phyloP scores from a whole-genome alignment of 495 filamentous ascomycete species.

The Arthonia radiata region DNA sequence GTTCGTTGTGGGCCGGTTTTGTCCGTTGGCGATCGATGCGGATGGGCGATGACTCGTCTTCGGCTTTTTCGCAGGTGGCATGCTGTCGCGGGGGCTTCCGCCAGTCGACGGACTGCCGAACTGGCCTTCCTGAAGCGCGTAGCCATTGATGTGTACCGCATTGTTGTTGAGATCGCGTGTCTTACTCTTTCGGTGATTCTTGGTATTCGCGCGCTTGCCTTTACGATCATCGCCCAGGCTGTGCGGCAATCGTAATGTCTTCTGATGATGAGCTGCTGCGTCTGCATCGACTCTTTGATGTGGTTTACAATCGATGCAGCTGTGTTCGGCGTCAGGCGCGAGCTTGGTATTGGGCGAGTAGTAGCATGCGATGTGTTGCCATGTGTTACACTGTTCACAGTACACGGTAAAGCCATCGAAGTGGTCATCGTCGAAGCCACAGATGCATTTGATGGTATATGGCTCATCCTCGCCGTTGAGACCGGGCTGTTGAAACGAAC shows the following conservation, averaged over 20 bases:
- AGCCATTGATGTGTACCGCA: conserved; percentile 15
- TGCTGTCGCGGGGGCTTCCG: conserved; percentile 32
- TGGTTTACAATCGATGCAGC: conserved; percentile 67
- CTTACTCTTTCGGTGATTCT: conserved; percentile 26
- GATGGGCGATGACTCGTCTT: conserved; percentile 53
- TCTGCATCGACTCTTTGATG: conserved; percentile 42
- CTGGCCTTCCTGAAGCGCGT: conserved; percentile 13
- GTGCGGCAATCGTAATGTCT: conserved; percentile 31
- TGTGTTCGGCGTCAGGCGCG: conserved; percentile 67
- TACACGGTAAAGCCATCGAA: conserved; percentile 94
- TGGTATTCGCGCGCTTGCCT: conserved; percentile 18
- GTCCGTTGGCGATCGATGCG: conserved; percentile 37
- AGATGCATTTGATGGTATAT: conserved; percentile 96
- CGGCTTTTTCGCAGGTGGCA: conserved; percentile 37
- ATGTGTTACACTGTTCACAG: conserved; percentile 87
- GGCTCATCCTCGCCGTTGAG: conserved; percentile 68
- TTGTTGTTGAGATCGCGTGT: conserved; percentile 35
- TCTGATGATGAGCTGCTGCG: conserved; percentile 42
- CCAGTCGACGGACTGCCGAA: conserved; percentile 14
- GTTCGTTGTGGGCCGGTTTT: conserved; percentile 3
- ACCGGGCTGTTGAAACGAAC: no score
- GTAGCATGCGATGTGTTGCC: conserved; percentile 96
- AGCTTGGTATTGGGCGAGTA: conserved; percentile 39
- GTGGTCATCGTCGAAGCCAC: conserved; percentile 70
- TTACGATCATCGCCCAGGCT: conserved; percentile 29